A percentile compares a stretch with the other conserved stretches of the same genome.
Conservation (phyloP, 1,139 yeast species). For the Protomyces gravidus region DNA sequence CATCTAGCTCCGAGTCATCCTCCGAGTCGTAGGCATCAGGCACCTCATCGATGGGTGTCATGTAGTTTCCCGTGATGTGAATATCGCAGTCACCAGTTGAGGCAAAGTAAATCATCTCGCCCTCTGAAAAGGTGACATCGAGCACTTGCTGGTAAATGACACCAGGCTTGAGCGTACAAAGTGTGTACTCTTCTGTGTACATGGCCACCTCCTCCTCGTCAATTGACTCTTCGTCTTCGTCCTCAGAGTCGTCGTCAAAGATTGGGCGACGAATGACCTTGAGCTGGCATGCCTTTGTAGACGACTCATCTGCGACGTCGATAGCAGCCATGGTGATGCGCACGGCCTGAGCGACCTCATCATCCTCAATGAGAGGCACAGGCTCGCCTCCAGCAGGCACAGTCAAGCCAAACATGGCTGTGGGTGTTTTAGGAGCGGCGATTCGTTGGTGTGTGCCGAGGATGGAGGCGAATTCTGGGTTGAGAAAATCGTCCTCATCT, state of each 20-base stretch:
- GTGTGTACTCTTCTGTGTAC: slow-evolving; percentile 51
- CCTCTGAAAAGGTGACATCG: slow-evolving; percentile 85
- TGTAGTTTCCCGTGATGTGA: slow-evolving; percentile 89
- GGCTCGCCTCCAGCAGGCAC: slow-evolving; percentile 39
- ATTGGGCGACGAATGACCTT: slow-evolving; percentile 58
- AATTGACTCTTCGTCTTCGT: slow-evolving; percentile 42
- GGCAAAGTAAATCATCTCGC: slow-evolving; percentile 88
- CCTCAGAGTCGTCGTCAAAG: slow-evolving; percentile 41
- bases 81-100: slow-evolving; percentile 85
- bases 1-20: slow-evolving; percentile 57
- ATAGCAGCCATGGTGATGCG: slow-evolving; percentile 93
- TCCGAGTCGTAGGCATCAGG: slow-evolving; percentile 42
- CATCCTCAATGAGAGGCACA: slow-evolving; percentile 64
- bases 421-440: slow-evolving; percentile 21
- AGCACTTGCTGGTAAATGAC: slow-evolving; percentile 75
- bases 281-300: slow-evolving; percentile 73
- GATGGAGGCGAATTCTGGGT: slow-evolving; percentile 27
- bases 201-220: slow-evolving; percentile 47
- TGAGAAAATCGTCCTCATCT: slow-evolving; percentile 18
- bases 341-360: slow-evolving; percentile 80
- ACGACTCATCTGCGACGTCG: slow-evolving; percentile 82
- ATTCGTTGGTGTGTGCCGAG: slow-evolving; percentile 23
- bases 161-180: slow-evolving; percentile 88
- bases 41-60: slow-evolving; percentile 68
- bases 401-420: slow-evolving; percentile 15